A percentile compares a stretch with the other conserved stretches of the same genome.
phyloP scores from a whole-genome alignment of 1,284 basidiomycete genomes.

The Moesziomyces parantarcticus region DNA sequence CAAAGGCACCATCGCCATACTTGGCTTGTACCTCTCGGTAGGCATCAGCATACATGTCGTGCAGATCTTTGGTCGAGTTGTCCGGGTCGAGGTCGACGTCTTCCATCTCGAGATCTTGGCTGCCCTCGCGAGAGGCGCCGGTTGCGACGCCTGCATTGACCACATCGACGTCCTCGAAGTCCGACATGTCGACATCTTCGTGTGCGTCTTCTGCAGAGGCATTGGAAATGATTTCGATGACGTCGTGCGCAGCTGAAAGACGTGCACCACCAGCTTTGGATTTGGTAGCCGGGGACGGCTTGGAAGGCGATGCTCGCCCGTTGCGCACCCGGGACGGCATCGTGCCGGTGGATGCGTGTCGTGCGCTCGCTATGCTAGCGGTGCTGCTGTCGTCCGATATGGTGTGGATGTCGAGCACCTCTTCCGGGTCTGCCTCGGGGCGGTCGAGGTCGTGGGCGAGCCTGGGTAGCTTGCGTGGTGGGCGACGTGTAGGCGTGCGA shows the following conservation, averaged over 20 bases:
- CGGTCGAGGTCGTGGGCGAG: slow-evolving; percentile 28
- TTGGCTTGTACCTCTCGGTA: slow-evolving; percentile 44
- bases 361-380: not conserved
- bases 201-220: slow-evolving; percentile 20
- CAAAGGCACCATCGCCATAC: slow-evolving; percentile 19
- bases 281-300: not conserved
- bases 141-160: slow-evolving; percentile 1
- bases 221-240: slow-evolving; percentile 36
- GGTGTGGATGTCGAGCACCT: slow-evolving; percentile 41
- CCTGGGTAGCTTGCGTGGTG: slow-evolving; percentile 25
- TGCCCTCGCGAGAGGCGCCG: slow-evolving; percentile 12
- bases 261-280: slow-evolving; percentile 3
- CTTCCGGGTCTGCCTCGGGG: slow-evolving; percentile 35
- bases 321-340: slow-evolving; percentile 17
- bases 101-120: slow-evolving; percentile 50
- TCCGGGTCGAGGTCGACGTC: slow-evolving; percentile 53
- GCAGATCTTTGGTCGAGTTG: slow-evolving; percentile 22
- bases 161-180: slow-evolving; percentile 55
- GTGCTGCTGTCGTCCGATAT: slow-evolving; percentile 30
- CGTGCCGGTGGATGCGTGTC: not conserved
- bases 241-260: slow-evolving; percentile 10
- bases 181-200: slow-evolving; percentile 42
- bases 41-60: slow-evolving; percentile 51
- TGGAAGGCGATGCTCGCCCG: slow-evolving; percentile 6
- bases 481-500: slow-evolving; percentile 7